Conservation (phyloP, 331 rosid species). For the Ulmus americana region DNA sequence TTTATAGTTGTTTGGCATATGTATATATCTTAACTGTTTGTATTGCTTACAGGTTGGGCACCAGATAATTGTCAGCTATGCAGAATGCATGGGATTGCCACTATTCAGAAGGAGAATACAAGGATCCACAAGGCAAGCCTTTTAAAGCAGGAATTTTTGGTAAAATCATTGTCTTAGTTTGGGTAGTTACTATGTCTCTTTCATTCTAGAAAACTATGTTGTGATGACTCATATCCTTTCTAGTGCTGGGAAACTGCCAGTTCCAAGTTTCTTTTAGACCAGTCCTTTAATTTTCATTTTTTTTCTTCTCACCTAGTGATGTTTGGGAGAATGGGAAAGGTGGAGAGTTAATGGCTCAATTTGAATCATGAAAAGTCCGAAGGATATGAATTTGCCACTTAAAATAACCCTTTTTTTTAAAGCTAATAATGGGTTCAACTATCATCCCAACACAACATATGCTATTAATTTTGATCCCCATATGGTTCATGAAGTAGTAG, state of each 20-base stretch:
- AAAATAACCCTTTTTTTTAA: no score
- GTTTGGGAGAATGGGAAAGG: background rate
- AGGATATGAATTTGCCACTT: no score
- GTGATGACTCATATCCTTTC: background rate
- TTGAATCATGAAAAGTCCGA: background rate
- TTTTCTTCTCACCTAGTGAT: background rate
- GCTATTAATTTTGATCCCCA: no score
- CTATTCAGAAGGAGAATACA: constrained; percentile 82
- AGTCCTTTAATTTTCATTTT: background rate
- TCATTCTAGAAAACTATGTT: background rate
- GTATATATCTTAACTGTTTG: no score
- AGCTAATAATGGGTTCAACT: no score
- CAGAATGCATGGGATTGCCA: constrained; percentile 96
- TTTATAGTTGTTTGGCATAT: background rate
- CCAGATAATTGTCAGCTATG: constrained; percentile 74
- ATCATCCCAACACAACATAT: no score
- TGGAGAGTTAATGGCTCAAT: background rate
- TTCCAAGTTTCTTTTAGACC: background rate
- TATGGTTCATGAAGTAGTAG: no score
- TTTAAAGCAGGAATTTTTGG: constrained; percentile 34
- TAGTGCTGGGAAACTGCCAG: background rate
- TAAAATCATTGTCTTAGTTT: constrained; percentile 24
- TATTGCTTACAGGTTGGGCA: constrained; percentile 76
- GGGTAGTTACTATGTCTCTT: constrained; percentile 18
- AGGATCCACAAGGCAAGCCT: constrained; percentile 90